These are phyloP conservation scores for Thraustotheca clavata DNA, from an alignment of 352 stramenopile genomes.

Conservation along the genomic window DNA sequence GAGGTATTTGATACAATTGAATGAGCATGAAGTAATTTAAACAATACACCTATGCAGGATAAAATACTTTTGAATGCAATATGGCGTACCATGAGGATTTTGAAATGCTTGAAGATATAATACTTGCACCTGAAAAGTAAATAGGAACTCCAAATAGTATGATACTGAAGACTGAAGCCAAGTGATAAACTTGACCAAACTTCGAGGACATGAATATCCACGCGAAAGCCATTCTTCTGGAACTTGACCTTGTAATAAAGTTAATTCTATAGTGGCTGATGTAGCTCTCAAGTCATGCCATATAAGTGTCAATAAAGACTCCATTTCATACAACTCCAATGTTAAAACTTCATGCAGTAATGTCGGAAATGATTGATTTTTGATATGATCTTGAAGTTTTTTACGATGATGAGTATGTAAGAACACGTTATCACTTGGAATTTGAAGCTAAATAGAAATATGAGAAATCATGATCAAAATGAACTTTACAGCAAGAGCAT, in stretches of 20 bases:
- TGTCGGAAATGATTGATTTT: not conserved
- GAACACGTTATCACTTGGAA: conserved; percentile 2
- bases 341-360: not conserved
- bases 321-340: not conserved
- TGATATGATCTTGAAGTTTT: not conserved
- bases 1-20: not conserved
- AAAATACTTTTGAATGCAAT: not conserved
- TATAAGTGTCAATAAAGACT: not conserved
- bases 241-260: not conserved
- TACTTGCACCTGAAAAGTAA: not conserved
- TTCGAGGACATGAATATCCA: not conserved
- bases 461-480: not conserved
- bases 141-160: conserved; percentile 13
- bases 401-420: not conserved
- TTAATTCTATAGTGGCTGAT: not conserved
- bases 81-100: not conserved
- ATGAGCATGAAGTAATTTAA: not conserved
- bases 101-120: not conserved
- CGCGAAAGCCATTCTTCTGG: not conserved
- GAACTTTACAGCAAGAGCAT: not conserved
- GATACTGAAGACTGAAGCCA: conserved; percentile 9
- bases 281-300: not conserved
- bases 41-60: conserved; percentile 1
- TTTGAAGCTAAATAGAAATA: conserved; percentile 6
- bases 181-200: not conserved